Base-by-base conservation (phyloP, 2,329 filamentous ascomycete species). In the Phaeosphaeriaceae sp. region DNA sequence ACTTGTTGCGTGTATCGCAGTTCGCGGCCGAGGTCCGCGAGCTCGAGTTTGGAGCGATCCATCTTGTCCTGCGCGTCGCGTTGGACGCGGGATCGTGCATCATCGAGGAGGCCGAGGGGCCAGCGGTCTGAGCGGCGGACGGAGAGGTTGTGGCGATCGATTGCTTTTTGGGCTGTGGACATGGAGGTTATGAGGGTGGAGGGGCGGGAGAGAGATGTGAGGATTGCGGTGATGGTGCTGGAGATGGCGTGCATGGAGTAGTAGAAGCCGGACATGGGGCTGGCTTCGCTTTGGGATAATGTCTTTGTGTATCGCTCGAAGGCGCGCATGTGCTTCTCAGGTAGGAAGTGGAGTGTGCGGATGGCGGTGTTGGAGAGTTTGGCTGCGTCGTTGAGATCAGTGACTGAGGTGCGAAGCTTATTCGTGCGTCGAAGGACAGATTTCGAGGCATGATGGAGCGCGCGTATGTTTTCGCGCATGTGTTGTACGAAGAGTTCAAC, bases 401-500 rank as follows among this genome's bases (percentile, higher is more conserved):
- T 55, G n/a, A 66, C 48, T 12, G 83, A 83, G 60, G 89, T 85
- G 38, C 86, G 85, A 21, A 93, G 75, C 51, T 84, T 83, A 67
- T 94, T 93, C 18, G 88, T 86, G 48, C 91, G 84, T 48, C 93
- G 86, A 32, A 94, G 87, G 42, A 95, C 85, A 60, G 87, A 90
- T 72, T 89, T 90, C 0, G 89, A 93, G 46, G 90, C 88, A 63
- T 88, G 87, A 64, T 92, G 92, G 51, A 97, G 85, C 56, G 87
- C 86, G 42, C 92, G 87, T 32, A 99, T 87, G 73, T 92, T 92
- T 46, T 97, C 93, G 61, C 91, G 85, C 16, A 93, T 93, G 68
- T 96, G 90, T 43, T 91, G 87, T 44, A 96, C 87, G 72, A 99
- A 96, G 61, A 94, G 87, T 67, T 97, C 93, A 2, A 97, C 92